Evolutionary conservation across 1,284 basidiomycete species (phyloP), one percentile per base, ranked within the genome.

Genomic region (Inonotus hispidus): DNA sequence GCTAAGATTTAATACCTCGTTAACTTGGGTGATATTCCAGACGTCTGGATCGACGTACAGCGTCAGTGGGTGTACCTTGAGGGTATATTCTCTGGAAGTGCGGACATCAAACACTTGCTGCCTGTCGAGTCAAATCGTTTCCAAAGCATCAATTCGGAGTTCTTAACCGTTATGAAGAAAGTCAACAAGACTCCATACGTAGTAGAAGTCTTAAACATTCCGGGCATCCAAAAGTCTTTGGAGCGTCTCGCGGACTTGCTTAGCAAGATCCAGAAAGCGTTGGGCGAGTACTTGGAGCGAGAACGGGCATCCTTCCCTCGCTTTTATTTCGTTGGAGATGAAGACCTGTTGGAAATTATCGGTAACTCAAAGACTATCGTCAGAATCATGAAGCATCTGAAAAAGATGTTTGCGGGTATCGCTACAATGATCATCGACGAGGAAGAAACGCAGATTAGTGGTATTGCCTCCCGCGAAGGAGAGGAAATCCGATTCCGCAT

Each of bases 321-420:
- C 16, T 99, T 99, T 81, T 99, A 99, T 78, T 99, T 99, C 72
- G 95, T 99, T 60, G 97, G 97, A 70, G 97, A 99, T 75, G 98
- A 99, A 72, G 97, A 99, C 72, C 76, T 99, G 65, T 83, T 99
- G 64, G 97, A 99, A 74, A 99, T 99, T 70, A 98, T 99, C 65
- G 97, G 97, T 66, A 99, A 99, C 78, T 96, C 93, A 81, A 99
- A 98, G 75, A 97, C 99, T 70, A 96, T 98, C 65, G 77, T 93
- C 53, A 90, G 96, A 32, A 93, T 98, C 73, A 93, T 97, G 89
- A 98, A 98, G 71, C 97, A 99, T 74, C 82, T 99, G 65, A 98
- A 98, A 79, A 99, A 99, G 83, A 99, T 99, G 97, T 99, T 99
- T 74, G 97, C 97, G 5, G 97, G 98, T 43, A 90, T 99, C 52